Conservation (phyloP, 78 protist genomes). For the Parvularia atlantis region DNA sequence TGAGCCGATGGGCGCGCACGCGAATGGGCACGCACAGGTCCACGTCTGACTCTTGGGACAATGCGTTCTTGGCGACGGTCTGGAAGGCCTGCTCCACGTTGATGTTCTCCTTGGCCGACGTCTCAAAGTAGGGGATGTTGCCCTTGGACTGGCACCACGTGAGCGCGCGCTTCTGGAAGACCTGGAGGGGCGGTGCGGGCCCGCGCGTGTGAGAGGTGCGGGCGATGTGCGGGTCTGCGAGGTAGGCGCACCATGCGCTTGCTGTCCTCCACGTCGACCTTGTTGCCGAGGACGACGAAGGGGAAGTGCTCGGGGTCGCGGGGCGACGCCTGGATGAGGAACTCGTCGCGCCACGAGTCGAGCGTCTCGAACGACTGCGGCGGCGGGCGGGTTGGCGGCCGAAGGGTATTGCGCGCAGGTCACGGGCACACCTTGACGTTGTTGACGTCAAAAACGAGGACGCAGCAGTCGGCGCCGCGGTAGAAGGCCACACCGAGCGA, state of each 20-base stretch:
- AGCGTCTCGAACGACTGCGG: slow-evolving; percentile 89
- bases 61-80: slow-evolving; percentile 78
- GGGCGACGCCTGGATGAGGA: slow-evolving; percentile 90
- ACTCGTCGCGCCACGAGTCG: slow-evolving; percentile 96
- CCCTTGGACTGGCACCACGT: slow-evolving; percentile 90
- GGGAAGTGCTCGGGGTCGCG: slow-evolving; percentile 92
- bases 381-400: no score
- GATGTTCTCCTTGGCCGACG: slow-evolving; percentile 93
- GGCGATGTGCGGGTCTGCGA: no score
- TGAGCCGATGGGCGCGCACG: neutral
- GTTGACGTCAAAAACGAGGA: slow-evolving; percentile 92
- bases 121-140: slow-evolving; percentile 93
- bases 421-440: no score
- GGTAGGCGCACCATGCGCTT: no score
- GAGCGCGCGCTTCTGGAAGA: slow-evolving; percentile 74
- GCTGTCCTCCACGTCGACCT: slow-evolving; percentile 83
- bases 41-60: slow-evolving; percentile 48
- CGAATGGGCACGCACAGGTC: neutral
- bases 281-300: slow-evolving; percentile 95
- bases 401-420: no score
- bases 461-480: slow-evolving; percentile 98
- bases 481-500: slow-evolving; percentile 97
- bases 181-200: neutral
- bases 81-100: slow-evolving; percentile 98
- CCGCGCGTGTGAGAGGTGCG: no score